A percentile compares a stretch with the other conserved stretches of the same genome.
Conservation (phyloP, 2,329 filamentous ascomycete genomes). For the Ceratocystis alfenasii region DNA sequence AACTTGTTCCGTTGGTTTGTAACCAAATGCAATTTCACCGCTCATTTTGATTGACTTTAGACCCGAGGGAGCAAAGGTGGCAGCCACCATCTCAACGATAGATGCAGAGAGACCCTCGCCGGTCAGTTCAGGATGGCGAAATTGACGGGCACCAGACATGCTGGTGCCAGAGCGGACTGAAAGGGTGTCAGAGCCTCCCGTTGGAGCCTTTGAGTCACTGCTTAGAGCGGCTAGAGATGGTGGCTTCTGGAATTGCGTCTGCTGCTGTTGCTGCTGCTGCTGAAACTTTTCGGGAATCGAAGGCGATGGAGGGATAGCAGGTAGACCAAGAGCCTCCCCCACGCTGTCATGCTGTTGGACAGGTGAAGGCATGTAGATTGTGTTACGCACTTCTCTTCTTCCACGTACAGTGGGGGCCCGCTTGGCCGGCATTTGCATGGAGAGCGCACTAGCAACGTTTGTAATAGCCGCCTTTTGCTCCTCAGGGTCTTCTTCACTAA, state of each 20-base stretch:
- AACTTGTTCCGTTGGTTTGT: conserved; percentile 46
- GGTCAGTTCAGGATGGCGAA: conserved; percentile 70
- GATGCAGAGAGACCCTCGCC: conserved; percentile 74
- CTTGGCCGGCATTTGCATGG: conserved; percentile 52
- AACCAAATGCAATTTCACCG: conserved; percentile 80
- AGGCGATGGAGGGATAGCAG: conserved; percentile 15
- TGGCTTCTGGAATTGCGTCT: conserved; percentile 28
- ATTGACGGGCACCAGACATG: conserved; percentile 53
- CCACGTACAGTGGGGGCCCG: conserved; percentile 70
- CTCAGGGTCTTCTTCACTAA: conserved; percentile 64
- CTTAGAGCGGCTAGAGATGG: conserved; percentile 40
- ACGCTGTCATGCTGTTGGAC: conserved; percentile 22
- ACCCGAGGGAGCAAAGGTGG: conserved; percentile 62
- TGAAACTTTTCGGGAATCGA: conserved; percentile 18
- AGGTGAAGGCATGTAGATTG: conserved; percentile 59
- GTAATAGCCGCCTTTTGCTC: conserved; percentile 62
- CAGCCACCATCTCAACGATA: conserved; percentile 82
- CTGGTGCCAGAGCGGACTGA: conserved; percentile 85
- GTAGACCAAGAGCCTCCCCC: conserved; percentile 15
- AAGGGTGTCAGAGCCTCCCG: conserved; percentile 61
- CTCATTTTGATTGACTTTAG: conserved; percentile 62
- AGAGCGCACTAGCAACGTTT: conserved; percentile 62
- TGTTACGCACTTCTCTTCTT: conserved; percentile 82
- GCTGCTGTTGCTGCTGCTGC: conserved; percentile 9
- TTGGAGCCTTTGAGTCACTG: conserved; percentile 49